Percentiles rank a stretch among this genome's conserved stretches.
These are phyloP conservation scores for Tricholoma furcatifolium DNA, from an alignment of 768 basidiomycete genomes.

Conservation along the genomic window DNA sequence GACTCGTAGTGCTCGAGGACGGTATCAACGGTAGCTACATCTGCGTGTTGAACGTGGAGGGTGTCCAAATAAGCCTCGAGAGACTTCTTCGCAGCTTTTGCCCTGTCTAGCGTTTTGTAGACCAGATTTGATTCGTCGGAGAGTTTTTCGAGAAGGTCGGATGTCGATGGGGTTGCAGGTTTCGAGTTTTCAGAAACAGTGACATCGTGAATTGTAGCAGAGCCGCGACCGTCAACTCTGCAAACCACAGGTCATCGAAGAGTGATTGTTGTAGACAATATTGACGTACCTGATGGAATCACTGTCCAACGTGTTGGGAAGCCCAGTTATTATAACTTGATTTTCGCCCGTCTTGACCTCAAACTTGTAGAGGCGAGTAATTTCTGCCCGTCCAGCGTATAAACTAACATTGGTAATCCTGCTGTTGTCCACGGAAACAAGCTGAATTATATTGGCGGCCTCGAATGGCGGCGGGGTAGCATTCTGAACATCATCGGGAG, in stretches of 20 bases:
- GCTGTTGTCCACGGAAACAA: conserved; percentile 26
- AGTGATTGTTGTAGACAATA: neutral
- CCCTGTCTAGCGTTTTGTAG: conserved; percentile 22
- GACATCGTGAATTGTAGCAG: conserved; percentile 36
- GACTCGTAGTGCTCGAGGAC: conserved; percentile 21
- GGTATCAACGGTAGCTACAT: conserved; percentile 15
- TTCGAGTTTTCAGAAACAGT: conserved; percentile 20
- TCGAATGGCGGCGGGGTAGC: conserved; percentile 13
- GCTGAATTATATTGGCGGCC: conserved; percentile 19
- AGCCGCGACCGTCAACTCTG: conserved; percentile 34
- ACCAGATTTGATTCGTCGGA: conserved; percentile 13
- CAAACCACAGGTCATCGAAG: neutral
- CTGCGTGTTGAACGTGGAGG: conserved; percentile 24
- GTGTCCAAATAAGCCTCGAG: conserved; percentile 27
- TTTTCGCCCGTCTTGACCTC: conserved; percentile 31
- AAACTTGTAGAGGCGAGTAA: conserved; percentile 32
- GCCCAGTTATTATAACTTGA: conserved; percentile 28
- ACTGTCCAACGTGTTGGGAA: conserved; percentile 28
- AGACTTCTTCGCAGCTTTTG: conserved; percentile 19
- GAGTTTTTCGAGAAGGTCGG: conserved; percentile 21
- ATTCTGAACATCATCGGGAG: neutral
- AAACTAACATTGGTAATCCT: conserved; percentile 33
- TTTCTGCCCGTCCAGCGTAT: conserved; percentile 35
- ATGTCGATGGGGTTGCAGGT: conserved; percentile 15
- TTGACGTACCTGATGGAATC: conserved; percentile 29